phyloP scores from a whole-genome alignment of 1,284 basidiomycete genomes.

The Boletellus deceptivus region DNA sequence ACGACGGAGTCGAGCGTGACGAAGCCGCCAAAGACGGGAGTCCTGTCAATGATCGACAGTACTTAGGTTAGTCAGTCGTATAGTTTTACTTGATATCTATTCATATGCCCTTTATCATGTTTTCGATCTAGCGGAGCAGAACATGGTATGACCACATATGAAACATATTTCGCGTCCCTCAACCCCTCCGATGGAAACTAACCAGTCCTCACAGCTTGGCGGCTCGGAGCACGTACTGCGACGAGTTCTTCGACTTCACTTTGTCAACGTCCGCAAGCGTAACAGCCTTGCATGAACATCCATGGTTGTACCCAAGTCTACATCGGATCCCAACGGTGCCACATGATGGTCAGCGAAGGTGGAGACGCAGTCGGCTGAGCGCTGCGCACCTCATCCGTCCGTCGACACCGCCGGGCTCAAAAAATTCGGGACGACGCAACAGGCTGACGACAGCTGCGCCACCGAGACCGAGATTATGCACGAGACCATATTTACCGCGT shows the following conservation, averaged over 20 bases:
- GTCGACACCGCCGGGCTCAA: conserved; percentile 55
- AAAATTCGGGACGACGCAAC: conserved; percentile 74
- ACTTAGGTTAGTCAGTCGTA: too few species aligned
- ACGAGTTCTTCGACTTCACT: conserved; percentile 66
- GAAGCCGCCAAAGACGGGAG: too few species aligned
- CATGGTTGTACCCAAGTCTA: conserved; percentile 82
- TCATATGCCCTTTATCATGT: too few species aligned
- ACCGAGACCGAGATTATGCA: conserved; percentile 84
- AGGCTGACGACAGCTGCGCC: conserved; percentile 77
- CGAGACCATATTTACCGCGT: conserved; percentile 76
- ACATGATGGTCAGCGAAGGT: neutral
- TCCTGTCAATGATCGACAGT: too few species aligned
- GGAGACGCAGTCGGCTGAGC: neutral
- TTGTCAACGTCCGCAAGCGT: conserved; percentile 66
- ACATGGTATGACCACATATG: too few species aligned
- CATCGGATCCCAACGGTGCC: neutral
- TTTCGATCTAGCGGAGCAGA: too few species aligned
- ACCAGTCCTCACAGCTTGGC: conserved; percentile 34
- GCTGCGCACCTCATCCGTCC: conserved; percentile 58
- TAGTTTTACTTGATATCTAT: too few species aligned
- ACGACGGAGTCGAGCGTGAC: too few species aligned
- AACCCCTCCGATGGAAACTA: too few species aligned
- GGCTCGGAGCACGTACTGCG: conserved; percentile 37
- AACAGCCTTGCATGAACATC: conserved; percentile 59
- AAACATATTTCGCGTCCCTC: too few species aligned